Percentiles rank a stretch among this genome's conserved stretches.
phyloP scores from a whole-genome alignment of 2,329 filamentous ascomycete species.

The Cladophialophora chaetospira region DNA sequence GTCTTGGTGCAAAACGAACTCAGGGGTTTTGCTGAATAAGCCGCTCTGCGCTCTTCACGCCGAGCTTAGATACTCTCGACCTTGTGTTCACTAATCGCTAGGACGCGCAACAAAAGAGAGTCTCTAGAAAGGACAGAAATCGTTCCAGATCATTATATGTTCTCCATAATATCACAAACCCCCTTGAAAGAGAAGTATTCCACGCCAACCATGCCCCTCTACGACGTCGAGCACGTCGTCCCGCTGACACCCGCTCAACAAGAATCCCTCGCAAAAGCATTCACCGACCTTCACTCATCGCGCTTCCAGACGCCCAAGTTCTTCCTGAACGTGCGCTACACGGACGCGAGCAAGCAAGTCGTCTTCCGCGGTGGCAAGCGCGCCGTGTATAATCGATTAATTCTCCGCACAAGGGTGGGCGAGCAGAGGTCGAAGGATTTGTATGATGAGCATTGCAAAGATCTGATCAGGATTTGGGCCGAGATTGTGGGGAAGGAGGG shows the following conservation, averaged over 20 bases:
- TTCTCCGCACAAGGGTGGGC: conserved; percentile 16
- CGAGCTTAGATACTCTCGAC: no score
- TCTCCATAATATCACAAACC: no score
- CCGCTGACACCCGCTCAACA: conserved; percentile 17
- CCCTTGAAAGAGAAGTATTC: no score
- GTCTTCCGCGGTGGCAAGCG: conserved; percentile 20
- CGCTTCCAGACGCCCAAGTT: conserved; percentile 20
- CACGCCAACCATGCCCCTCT: conserved; percentile 18
- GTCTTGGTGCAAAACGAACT: no score
- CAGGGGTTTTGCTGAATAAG: no score
- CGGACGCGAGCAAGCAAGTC: conserved; percentile 14
- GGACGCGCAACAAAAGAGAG: no score
- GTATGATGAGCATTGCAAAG: conserved; percentile 25
- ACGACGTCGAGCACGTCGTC: conserved; percentile 25
- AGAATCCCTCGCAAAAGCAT: conserved; percentile 10
- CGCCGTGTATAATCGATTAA: conserved; percentile 21
- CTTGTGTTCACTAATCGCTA: no score
- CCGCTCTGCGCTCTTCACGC: no score
- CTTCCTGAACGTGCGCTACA: conserved; percentile 26
- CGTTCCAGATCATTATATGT: no score
- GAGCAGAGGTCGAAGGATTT: conserved; percentile 21
- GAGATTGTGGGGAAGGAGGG: conserved; percentile 11
- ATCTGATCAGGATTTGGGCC: conserved; percentile 18
- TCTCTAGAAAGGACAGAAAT: no score
- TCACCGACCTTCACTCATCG: conserved; percentile 17